These are phyloP conservation scores for Dendrocalamus sinicus DNA, from an alignment of 176 grass and related monocot species.

Conservation along the genomic window DNA sequence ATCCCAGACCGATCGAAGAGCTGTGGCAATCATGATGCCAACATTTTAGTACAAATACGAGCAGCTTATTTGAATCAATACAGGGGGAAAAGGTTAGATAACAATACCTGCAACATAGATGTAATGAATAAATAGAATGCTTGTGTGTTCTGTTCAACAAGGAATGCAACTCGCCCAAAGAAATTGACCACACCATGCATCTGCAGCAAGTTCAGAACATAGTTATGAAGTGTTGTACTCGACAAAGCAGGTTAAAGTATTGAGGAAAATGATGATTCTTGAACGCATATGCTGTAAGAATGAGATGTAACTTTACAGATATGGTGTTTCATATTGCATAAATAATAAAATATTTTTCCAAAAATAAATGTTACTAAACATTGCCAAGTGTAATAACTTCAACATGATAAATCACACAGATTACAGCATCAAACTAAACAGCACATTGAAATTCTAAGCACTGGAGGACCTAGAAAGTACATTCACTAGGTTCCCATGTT, in stretches of 20 bases:
- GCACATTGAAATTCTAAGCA: background rate
- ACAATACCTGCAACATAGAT: conserved; percentile 75
- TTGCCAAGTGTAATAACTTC: background rate
- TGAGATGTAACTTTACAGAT: background rate
- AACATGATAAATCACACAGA: background rate
- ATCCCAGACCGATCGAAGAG: conserved; percentile 86
- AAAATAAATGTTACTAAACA: background rate
- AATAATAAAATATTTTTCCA: background rate
- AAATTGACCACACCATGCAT: conserved; percentile 87
- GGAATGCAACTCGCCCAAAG: conserved; percentile 83
- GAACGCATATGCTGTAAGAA: background rate
- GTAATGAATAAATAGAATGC: conserved; percentile 89
- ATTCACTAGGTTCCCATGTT: background rate
- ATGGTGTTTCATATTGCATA: background rate
- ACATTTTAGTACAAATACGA: conserved; percentile 13
- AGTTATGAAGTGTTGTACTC: background rate
- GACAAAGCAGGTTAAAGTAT: conserved; percentile 8
- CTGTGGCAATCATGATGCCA: conserved; percentile 43
- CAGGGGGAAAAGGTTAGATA: background rate
- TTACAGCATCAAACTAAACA: background rate
- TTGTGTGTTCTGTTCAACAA: conserved; percentile 89
- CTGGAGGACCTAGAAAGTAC: background rate
- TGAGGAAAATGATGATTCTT: background rate
- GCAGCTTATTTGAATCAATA: background rate
- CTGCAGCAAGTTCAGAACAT: conserved; percentile 48